phyloP scores from a whole-genome alignment of 192 early-diverging fungal species.

The Diversispora eburnea region DNA sequence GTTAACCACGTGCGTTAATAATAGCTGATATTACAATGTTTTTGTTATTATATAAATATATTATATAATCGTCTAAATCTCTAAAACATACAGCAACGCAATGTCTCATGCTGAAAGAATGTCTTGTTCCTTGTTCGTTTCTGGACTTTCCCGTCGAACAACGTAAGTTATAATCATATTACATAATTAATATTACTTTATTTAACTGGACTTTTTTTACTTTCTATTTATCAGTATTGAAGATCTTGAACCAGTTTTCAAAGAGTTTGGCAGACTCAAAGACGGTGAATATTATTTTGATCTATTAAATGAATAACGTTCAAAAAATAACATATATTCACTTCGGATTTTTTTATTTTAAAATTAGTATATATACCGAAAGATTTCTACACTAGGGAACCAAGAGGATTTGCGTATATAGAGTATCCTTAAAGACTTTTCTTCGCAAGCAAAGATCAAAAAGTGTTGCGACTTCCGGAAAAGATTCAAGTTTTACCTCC shows the following conservation, averaged over 20 bases:
- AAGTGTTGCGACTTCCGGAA: neutral
- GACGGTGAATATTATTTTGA: conserved; percentile 5
- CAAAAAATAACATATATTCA: neutral
- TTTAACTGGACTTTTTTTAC: neutral
- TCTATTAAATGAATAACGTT: neutral
- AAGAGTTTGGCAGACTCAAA: conserved; percentile 24
- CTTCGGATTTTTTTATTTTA: neutral
- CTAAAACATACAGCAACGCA: too few relatives aligned
- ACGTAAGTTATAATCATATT: conserved; percentile 5
- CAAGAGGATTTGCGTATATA: conserved; percentile 28
- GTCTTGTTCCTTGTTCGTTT: conserved; percentile 23
- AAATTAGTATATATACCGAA: conserved; percentile 24
- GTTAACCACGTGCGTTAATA: too few relatives aligned
- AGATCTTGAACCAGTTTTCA: conserved; percentile 20
- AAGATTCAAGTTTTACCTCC: conserved; percentile 7
- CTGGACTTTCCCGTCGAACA: conserved; percentile 17
- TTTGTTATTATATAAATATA: too few relatives aligned
- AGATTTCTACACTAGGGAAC: conserved; percentile 24
- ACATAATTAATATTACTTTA: neutral
- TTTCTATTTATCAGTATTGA: conserved; percentile 9
- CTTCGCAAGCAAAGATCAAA: conserved; percentile 13
- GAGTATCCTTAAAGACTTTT: conserved; percentile 28
- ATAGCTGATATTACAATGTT: too few relatives aligned
- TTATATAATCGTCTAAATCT: too few relatives aligned
- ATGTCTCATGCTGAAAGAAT: conserved; percentile 12